These are phyloP conservation scores for Suillus subluteus DNA, from an alignment of 768 basidiomycete genomes.

Conservation along the genomic window DNA sequence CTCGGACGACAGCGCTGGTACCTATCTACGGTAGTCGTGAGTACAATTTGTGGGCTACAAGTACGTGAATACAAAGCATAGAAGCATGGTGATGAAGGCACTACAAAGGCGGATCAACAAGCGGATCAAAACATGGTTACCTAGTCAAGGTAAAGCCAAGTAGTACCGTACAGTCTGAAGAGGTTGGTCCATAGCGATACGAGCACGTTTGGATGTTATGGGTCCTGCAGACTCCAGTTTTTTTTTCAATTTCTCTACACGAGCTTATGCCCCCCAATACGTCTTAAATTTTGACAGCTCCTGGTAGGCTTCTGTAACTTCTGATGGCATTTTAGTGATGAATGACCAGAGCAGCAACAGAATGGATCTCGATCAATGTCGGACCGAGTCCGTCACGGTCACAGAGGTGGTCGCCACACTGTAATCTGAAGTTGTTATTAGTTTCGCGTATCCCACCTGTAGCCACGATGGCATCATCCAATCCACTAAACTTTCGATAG, in stretches of 20 bases:
- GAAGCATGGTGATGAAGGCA: no score
- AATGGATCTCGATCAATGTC: not conserved
- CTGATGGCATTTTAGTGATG: not conserved
- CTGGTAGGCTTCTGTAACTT: not conserved
- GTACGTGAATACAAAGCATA: no score
- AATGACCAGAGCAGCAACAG: not conserved
- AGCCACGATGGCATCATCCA: not conserved
- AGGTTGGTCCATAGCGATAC: no score
- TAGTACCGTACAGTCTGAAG: no score
- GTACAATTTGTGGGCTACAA: no score
- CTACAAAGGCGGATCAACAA: no score
- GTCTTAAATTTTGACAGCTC: not conserved
- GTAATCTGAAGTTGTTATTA: not conserved
- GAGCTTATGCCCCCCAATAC: not conserved
- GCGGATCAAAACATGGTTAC: no score
- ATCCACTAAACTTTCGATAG: not conserved
- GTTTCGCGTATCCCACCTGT: not conserved
- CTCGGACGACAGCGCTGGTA: no score
- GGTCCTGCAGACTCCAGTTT: no score
- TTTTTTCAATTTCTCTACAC: not conserved
- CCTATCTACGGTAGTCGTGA: no score
- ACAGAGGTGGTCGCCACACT: not conserved
- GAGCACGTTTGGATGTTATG: no score
- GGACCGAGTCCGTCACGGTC: not conserved
- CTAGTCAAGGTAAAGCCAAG: no score